phyloP scores from a whole-genome alignment of 495 filamentous ascomycete genomes.

The Tuber magnatum region DNA sequence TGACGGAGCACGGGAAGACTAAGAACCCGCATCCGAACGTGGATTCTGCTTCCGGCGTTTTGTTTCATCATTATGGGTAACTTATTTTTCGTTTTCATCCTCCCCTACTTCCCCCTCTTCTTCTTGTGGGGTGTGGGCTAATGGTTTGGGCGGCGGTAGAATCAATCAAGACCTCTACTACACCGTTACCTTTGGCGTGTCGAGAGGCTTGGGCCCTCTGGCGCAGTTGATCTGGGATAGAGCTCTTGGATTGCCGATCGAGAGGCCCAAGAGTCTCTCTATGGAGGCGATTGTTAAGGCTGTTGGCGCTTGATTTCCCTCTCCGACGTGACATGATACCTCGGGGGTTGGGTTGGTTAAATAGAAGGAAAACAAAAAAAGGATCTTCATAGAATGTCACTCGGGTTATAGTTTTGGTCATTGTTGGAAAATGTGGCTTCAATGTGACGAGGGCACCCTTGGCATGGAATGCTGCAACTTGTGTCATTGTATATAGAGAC shows the following conservation, averaged over 20 bases:
- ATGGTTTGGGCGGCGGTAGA: neutral
- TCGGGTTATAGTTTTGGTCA: no score
- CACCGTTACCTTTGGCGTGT: conserved; percentile 93
- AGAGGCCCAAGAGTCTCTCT: conserved; percentile 95
- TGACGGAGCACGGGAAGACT: conserved; percentile 94
- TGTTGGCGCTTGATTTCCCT: conserved; percentile 9
- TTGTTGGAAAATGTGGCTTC: no score
- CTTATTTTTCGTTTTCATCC: conserved; percentile 38
- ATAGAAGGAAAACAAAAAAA: neutral
- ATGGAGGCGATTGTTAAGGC: conserved; percentile 66
- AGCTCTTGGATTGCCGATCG: conserved; percentile 90
- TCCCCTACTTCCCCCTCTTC: neutral
- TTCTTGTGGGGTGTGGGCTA: neutral
- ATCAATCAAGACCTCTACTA: conserved; percentile 90
- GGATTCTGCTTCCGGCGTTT: conserved; percentile 79
- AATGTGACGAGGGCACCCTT: no score
- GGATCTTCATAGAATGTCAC: neutral
- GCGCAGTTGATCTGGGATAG: conserved; percentile 96
- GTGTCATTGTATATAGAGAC: no score
- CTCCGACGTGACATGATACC: neutral
- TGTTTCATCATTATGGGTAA: conserved; percentile 82
- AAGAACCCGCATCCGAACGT: conserved; percentile 73
- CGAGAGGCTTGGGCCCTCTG: conserved; percentile 79
- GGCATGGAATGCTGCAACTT: no score
- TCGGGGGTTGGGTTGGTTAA: neutral